A percentile compares a stretch with the other conserved stretches of the same genome.
Evolutionary conservation across 768 basidiomycete genomes (phyloP).

Genomic region (Hirschioporus abietinus): DNA sequence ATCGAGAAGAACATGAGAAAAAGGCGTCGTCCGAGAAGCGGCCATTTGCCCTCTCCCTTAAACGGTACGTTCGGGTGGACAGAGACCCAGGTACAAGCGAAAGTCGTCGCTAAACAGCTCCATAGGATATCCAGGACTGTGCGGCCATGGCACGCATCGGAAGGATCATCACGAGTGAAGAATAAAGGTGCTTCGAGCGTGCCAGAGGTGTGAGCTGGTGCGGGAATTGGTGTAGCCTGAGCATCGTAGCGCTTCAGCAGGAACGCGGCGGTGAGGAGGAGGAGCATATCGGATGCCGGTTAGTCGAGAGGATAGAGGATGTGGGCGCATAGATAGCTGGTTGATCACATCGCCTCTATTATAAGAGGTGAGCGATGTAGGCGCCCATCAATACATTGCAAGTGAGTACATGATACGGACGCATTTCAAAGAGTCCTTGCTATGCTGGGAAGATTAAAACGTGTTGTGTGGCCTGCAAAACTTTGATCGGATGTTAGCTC

Average conservation of each 20-base stretch:
- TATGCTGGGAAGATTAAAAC: too few species aligned
- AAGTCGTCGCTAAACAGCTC: slow-evolving; percentile 24
- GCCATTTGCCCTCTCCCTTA: slow-evolving; percentile 10
- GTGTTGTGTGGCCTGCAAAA: too few species aligned
- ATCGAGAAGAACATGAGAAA: slow-evolving; percentile 20
- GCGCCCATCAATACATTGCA: too few species aligned
- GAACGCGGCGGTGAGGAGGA: not conserved
- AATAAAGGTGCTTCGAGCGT: not conserved
- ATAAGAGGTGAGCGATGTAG: too few species aligned
- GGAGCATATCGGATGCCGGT: not conserved
- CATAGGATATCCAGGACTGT: slow-evolving; percentile 18
- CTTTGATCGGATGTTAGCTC: too few species aligned
- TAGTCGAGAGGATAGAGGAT: too few species aligned
- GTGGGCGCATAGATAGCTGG: too few species aligned
- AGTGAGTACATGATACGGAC: too few species aligned
- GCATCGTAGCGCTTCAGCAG: not conserved
- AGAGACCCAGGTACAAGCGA: slow-evolving; percentile 26
- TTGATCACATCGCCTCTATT: too few species aligned
- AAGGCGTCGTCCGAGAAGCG: slow-evolving; percentile 10
- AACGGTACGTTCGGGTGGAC: slow-evolving; percentile 27
- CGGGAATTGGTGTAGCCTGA: not conserved
- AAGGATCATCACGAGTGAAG: not conserved
- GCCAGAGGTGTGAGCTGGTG: not conserved
- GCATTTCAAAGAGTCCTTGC: too few species aligned
- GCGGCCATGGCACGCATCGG: not conserved